phyloP scores from a whole-genome alignment of 768 basidiomycete species.

The Hypholoma fasciculare region DNA sequence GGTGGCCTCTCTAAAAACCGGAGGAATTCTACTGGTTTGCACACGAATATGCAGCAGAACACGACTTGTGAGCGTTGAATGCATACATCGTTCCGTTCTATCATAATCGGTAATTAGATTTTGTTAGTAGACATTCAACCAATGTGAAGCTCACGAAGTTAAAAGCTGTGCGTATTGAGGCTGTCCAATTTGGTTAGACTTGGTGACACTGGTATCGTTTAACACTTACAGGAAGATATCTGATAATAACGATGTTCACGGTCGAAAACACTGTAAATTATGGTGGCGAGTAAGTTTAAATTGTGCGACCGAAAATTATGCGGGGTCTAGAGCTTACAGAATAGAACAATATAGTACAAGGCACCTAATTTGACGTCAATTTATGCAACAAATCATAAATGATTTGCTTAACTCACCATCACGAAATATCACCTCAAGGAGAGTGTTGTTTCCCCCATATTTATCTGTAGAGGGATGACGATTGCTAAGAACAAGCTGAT shows the following conservation, averaged over 20 bases:
- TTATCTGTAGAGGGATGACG: not conserved
- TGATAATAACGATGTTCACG: constrained; percentile 9
- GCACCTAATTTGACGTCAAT: not conserved
- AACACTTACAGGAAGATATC: constrained; percentile 6
- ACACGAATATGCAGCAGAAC: constrained; percentile 12
- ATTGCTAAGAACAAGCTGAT: not conserved
- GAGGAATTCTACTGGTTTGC: not conserved
- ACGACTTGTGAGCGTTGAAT: constrained; percentile 12
- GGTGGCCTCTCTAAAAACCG: not conserved
- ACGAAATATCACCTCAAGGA: constrained; percentile 10
- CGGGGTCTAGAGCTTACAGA: constrained; percentile 4
- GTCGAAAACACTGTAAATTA: constrained; percentile 4
- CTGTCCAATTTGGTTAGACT: not conserved
- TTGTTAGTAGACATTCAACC: not conserved
- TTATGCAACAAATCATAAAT: too few species aligned
- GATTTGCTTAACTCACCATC: constrained; percentile 1
- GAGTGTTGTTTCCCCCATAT: constrained; percentile 6
- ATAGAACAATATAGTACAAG: constrained; percentile 11
- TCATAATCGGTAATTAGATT: too few species aligned
- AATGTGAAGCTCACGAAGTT: not conserved
- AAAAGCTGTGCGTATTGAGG: not conserved
- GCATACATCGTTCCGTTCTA: constrained; percentile 10
- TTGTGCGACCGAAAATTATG: too few species aligned
- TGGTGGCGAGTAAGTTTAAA: not conserved
- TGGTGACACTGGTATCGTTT: not conserved